phyloP scores from a whole-genome alignment of 1,139 yeast genomes.

The Petasospora rhodanensis region DNA sequence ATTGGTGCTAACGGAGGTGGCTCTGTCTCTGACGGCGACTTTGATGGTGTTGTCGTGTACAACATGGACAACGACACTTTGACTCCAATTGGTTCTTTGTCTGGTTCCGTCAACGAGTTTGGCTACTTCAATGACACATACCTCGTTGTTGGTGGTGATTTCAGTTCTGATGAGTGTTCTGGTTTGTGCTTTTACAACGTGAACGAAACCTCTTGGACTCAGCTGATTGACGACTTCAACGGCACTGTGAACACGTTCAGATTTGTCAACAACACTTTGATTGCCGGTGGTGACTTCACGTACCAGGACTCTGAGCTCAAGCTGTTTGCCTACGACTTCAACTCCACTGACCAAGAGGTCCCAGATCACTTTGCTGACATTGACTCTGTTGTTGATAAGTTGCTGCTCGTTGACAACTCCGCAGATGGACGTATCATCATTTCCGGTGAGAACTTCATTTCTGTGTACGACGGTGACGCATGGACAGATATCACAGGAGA shows the following conservation, averaged over 20 bases:
- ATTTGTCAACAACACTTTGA: constrained; percentile 44
- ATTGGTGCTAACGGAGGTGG: constrained; percentile 33
- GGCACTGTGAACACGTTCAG: constrained; percentile 55
- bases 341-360: constrained; percentile 21
- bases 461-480: constrained; percentile 44
- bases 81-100: constrained; percentile 7
- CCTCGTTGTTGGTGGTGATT: constrained; percentile 75
- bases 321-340: constrained; percentile 53
- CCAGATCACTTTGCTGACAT: constrained; percentile 27
- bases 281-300: constrained; percentile 61
- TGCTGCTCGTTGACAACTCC: constrained; percentile 47
- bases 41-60: constrained; percentile 48
- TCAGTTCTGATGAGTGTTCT: constrained; percentile 51
- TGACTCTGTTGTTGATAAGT: constrained; percentile 40
- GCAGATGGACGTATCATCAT: constrained; percentile 50
- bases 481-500: constrained; percentile 35
- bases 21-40: constrained; percentile 24
- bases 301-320: constrained; percentile 34
- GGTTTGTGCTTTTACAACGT: constrained; percentile 68
- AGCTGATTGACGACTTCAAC: constrained; percentile 40
- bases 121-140: constrained; percentile 37
- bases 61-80: constrained; percentile 32
- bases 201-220: constrained; percentile 49
- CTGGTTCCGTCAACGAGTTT: constrained; percentile 42
- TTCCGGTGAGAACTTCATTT: constrained; percentile 46